phyloP scores from a whole-genome alignment of 768 basidiomycete genomes.

The Russula ochroleuca region DNA sequence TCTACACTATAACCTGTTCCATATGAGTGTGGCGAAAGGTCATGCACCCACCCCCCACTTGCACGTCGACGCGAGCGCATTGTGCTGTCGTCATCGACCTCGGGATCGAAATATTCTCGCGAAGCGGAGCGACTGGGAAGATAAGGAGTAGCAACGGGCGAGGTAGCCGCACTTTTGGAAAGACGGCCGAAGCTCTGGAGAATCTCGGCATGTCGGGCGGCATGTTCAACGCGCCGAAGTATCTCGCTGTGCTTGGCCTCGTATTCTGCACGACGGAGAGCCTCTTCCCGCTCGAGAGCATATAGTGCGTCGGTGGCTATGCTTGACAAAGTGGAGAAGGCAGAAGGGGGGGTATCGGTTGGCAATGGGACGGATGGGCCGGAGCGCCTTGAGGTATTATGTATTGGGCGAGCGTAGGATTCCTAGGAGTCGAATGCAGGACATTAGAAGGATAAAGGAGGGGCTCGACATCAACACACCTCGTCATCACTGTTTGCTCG shows the following conservation, averaged over 20 bases:
- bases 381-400: slow-evolving; percentile 2
- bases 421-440: slow-evolving; percentile 31
- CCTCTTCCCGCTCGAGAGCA: slow-evolving; percentile 81
- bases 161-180: slow-evolving; percentile 25
- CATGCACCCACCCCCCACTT: slow-evolving; percentile 27
- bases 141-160: slow-evolving; percentile 24
- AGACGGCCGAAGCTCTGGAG: slow-evolving; percentile 35
- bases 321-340: slow-evolving; percentile 59
- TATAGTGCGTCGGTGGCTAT: slow-evolving; percentile 87
- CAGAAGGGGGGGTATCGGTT: slow-evolving; percentile 31
- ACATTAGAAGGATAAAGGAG: slow-evolving; percentile 8
- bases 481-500: slow-evolving; percentile 80
- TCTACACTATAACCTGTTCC: slow-evolving; percentile 34
- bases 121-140: slow-evolving; percentile 4
- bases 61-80: slow-evolving; percentile 36
- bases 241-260: slow-evolving; percentile 48
- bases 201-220: slow-evolving; percentile 45
- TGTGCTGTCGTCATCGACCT: slow-evolving; percentile 40
- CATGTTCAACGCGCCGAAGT: slow-evolving; percentile 34
- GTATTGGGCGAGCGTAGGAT: slow-evolving; percentile 39
- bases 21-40: slow-evolving; percentile 32
- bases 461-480: slow-evolving; percentile 43
- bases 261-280: slow-evolving; percentile 59
- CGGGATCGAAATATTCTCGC: slow-evolving; percentile 29
- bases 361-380: slow-evolving; percentile 29